These are phyloP conservation scores for Diaporthe australafricana DNA, from an alignment of 2,329 filamentous ascomycete species.

Conservation along the genomic window DNA sequence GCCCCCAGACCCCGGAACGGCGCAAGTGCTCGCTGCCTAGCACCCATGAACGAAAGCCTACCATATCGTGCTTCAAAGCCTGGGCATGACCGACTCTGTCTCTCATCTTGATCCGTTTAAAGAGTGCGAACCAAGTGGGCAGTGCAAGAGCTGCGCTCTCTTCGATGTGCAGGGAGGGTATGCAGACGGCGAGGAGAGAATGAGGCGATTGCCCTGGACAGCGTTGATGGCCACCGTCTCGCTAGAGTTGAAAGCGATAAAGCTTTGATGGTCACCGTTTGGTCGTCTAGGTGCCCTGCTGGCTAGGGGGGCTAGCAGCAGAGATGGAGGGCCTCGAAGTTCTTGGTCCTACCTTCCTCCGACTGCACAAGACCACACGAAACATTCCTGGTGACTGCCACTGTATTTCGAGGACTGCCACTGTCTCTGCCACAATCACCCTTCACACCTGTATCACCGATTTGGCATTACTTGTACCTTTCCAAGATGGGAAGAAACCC, in stretches of 20 bases:
- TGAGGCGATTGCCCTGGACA: background rate
- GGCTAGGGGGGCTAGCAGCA: background rate
- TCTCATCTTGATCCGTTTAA: background rate
- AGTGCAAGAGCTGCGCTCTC: background rate
- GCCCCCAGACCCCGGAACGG: background rate
- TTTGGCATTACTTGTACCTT: background rate
- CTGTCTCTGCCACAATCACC: background rate
- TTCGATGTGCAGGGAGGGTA: no score
- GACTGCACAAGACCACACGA: background rate
- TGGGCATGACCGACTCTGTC: background rate
- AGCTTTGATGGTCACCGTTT: background rate
- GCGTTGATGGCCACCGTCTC: background rate
- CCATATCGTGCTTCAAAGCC: background rate
- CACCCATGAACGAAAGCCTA: background rate
- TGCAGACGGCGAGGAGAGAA: background rate
- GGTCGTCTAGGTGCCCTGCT: background rate
- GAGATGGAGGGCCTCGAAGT: background rate
- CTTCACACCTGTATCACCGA: background rate
- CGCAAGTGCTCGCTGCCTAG: background rate
- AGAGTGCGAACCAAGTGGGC: conserved; percentile 25
- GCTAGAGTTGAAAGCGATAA: background rate
- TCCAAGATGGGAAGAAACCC: conserved; percentile 51
- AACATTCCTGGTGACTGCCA: background rate
- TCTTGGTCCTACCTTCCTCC: background rate
- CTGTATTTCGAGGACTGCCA: background rate